Base-by-base conservation (phyloP, 768 basidiomycete species). In the Boletus pseudo-olivaceus region DNA sequence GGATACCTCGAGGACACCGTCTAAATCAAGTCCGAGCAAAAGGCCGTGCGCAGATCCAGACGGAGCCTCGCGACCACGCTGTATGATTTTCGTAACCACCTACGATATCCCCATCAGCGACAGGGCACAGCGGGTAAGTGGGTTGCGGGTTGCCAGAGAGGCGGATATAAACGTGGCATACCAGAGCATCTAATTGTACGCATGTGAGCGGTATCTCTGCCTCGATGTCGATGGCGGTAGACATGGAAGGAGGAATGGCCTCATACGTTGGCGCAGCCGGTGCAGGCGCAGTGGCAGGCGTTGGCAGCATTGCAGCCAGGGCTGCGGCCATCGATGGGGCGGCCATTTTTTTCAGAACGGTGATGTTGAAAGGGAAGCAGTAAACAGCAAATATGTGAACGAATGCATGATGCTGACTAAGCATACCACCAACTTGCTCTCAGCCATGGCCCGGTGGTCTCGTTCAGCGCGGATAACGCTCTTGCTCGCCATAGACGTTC, bases 11-110 rank as follows among this genome's bases (percentile, higher is more conserved):
- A 96, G 82, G 43, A 82, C 80, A 4, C 94, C 93, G 71, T 96
- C 93, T 34, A 98, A 76, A 75, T 98, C 95, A 52, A 98, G 82
- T 40, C 95, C 95, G 51, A 98, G 79, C 47, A 98, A 74, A 53
- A 95, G 78, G 54, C 95, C 95, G 67, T 91, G 84, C 27, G 88
- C 87, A 47, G 82, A 81, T n/a, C 83, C 74, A 9, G 85, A 82
- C 27, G 81, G 77, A 14, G 85, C 78, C 67, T 96, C 95, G 47
- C 87, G 82, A 40, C 90, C 83, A 67, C 97, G 95, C 74, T 97
- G 96, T 65, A 95, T 78, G 50, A 98, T 94, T 76, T 96, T 97
- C 51, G 90, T 83, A 53, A 95, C 86, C 49, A 92, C 93, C 94
- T 96, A 67, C 41, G 53, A 53, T 50, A 54, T 47, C 46, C 34